Conservation (phyloP, 305 asterid species). For the Caryopteris hybrid region DNA sequence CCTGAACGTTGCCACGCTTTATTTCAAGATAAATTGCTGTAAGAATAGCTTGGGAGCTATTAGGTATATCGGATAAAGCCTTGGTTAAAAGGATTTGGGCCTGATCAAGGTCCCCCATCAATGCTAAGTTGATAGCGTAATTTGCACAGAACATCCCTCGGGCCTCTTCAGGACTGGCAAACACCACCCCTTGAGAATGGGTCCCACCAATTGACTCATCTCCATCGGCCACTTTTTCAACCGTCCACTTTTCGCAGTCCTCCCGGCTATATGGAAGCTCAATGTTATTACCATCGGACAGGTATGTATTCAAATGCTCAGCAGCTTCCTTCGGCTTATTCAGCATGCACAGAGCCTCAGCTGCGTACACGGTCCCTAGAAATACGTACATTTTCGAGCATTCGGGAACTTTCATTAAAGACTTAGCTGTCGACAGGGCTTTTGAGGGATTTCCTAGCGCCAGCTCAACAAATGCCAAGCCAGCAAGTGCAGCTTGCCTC, state of each 20-base stretch:
- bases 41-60: conserved; percentile 49
- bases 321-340: conserved; percentile 82
- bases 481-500: conserved; percentile 74
- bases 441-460: conserved; percentile 66
- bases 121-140: conserved; percentile 58
- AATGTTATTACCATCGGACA: conserved; percentile 44
- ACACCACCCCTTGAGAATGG: conserved; percentile 36
- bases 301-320: conserved; percentile 46
- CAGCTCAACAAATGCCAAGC: conserved; percentile 79
- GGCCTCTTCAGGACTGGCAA: conserved; percentile 81
- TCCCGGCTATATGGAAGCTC: conserved; percentile 61
- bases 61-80: conserved; percentile 52
- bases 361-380: conserved; percentile 67
- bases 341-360: conserved; percentile 82
- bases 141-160: conserved; percentile 64
- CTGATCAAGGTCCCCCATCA: conserved; percentile 61
- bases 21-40: conserved; percentile 79
- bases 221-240: conserved; percentile 46
- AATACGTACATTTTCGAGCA: conserved; percentile 58
- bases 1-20: conserved; percentile 54
- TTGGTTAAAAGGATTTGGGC: conserved; percentile 44
- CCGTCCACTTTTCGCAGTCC: conserved; percentile 66
- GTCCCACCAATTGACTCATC: conserved; percentile 57
- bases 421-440: conserved; percentile 60
- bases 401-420: conserved; percentile 54